Conservation (phyloP, 352 stramenopile genomes). For the Phytopythium aichiense region DNA sequence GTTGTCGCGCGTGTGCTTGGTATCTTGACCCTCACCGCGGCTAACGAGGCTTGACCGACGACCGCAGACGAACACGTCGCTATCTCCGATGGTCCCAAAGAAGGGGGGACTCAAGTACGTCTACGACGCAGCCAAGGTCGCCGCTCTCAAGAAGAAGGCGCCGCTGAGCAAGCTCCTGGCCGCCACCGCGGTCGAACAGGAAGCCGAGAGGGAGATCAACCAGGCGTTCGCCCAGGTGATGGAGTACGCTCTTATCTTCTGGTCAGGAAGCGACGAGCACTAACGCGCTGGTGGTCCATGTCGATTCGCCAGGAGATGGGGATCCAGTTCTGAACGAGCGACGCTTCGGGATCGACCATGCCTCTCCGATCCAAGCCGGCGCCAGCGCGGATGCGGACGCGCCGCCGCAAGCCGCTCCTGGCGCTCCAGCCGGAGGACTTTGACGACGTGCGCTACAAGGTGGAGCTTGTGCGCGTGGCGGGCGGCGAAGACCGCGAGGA, state of each 20-base stretch:
- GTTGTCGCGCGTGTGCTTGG: background rate
- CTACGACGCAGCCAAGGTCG: constrained; percentile 44
- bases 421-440: constrained; percentile 56
- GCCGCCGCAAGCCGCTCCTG: background rate
- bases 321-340: background rate
- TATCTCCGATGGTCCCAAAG: constrained; percentile 44
- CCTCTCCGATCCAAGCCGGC: background rate
- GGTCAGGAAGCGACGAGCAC: background rate
- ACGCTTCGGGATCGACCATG: background rate
- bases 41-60: background rate
- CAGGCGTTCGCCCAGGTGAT: constrained; percentile 44
- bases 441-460: constrained; percentile 56
- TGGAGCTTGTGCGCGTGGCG: constrained; percentile 43
- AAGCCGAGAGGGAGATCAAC: constrained; percentile 76
- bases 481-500: constrained; percentile 10
- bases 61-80: constrained; percentile 17
- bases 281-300: background rate
- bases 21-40: background rate
- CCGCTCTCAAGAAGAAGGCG: constrained; percentile 54
- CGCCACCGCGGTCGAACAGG: constrained; percentile 22
- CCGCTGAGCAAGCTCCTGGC: constrained; percentile 54
- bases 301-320: background rate
- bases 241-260: background rate
- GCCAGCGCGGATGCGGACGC: too few relatives aligned
- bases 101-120: constrained; percentile 36